Evolutionary conservation across 2,329 filamentous ascomycete genomes (phyloP), one percentile per base, ranked within the genome.

Genomic region (Emmonsiellopsis sp.): DNA sequence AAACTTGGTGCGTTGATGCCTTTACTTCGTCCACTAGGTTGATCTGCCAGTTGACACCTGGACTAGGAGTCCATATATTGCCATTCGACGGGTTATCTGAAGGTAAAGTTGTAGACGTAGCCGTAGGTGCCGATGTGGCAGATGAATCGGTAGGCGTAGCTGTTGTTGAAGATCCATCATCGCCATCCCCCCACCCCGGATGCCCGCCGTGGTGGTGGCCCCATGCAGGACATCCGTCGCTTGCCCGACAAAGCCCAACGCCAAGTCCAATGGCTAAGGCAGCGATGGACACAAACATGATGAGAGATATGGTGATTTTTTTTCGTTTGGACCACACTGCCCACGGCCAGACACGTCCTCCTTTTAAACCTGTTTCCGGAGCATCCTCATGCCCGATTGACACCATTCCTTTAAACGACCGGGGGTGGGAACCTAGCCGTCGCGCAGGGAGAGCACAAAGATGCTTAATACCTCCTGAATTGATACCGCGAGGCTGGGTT

Each of bases 1-100:
- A 69, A 0, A 81, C 79, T 57, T 84, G 71, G 7, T 76, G 53
- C 0, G 70, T 70, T 61, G 75, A 67, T 60, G 78, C 65, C 64
- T 65, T 70, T 55, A 69, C 35, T 35, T 64, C 35, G 62, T 70
- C 59, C 48, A 66, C 59, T 16, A 86, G 76, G 44, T 83, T 71
- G 51, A 86, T 86, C 61, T 86, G 82, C 81, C 81, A 86, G 2
- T 74, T 74, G 3, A 72, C 68, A 30, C 74, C 76, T 26, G 77
- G 74, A 1, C 65, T 62, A 2, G 83, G 83, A 54, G 75, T 70
- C 82, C 81, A 85, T 35, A 70, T 58, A 3, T 38, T n/a, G 35
- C 35, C 35, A n/a, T 38, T 38, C 13, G 35, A n/a, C 9, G 35
- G 35, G 35, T 3, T 38, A 26, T 26, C 20, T 26, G 20, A 26